These are phyloP conservation scores for Coemansia sp. DNA, from an alignment of 192 early-diverging fungal species.

Conservation along the genomic window DNA sequence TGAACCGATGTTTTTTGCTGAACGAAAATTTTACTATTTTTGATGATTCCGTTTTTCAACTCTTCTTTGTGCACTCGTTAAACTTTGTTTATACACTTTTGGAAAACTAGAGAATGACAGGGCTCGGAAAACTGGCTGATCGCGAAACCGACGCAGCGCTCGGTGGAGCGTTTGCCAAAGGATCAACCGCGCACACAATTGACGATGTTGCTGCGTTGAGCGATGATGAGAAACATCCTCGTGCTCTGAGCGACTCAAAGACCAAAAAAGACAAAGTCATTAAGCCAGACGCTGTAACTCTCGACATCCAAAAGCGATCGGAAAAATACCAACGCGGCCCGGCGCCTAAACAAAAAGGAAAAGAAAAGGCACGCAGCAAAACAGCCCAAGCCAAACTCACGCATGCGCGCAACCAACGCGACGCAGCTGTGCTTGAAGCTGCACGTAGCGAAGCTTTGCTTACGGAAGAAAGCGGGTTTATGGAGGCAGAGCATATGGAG, in stretches of 20 bases:
- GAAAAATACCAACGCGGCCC: slow-evolving; percentile 42
- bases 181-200: neutral
- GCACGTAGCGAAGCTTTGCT: slow-evolving; percentile 78
- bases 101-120: neutral
- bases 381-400: slow-evolving; percentile 69
- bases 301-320: slow-evolving; percentile 14
- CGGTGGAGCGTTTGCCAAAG: neutral
- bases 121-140: neutral
- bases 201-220: neutral
- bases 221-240: neutral
- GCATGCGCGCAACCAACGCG: slow-evolving; percentile 59
- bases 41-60: neutral
- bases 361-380: slow-evolving; percentile 57
- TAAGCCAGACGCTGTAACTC: slow-evolving; percentile 12
- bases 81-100: too few relatives aligned
- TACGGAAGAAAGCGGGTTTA: slow-evolving; percentile 71
- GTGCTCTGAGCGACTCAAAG: neutral
- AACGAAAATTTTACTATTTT: neutral
- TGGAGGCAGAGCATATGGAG: slow-evolving; percentile 90
- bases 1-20: neutral
- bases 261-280: neutral
- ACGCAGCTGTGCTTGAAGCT: slow-evolving; percentile 70
- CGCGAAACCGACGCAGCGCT: neutral
- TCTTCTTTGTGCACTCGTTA: too few relatives aligned
- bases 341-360: neutral